Base-by-base conservation (phyloP, 2,329 filamentous ascomycete species). In the Aspergillus ochraceoroseus region DNA sequence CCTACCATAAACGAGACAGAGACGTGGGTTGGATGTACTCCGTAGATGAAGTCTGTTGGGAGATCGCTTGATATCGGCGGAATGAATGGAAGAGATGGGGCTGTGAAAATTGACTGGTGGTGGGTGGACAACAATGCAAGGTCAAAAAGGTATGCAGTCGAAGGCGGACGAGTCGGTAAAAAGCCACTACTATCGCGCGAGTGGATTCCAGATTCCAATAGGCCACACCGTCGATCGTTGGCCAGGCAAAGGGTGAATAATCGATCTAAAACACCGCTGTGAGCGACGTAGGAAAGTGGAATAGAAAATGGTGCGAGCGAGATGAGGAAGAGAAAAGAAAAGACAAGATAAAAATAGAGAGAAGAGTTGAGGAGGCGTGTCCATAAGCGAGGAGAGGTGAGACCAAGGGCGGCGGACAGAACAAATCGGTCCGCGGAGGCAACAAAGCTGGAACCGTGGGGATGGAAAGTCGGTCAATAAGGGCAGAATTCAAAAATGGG, bases 301-400 rank as follows among this genome's bases (percentile, higher is more conserved):
- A 18, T 28, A 15, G 11, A 27, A 14, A 15, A 36, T 34, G 28
- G 14, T 28, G 32, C 31, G 38, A 22, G 27, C 19, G 30, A 19
- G 26, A 37, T 13, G 27, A 38, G 23, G 8, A 42, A 25, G n/a
- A 25, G 8, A 35, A 31, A 43, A 25, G 13, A 33, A 17, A 35
- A 19, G 25, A 20, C 7, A 26, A 23, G 17, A 44, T 7, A 17
- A 32, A 19, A 26, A 13, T 26, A 23, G 13, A 37, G 23, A 35
- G 32, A 36, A 38, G 19, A 25, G 31, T 32, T 39, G 34, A 41
- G 41, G 46, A 48, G 42, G 47, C 39, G 47, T 45, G 45, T 38
- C 46, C 47, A 52, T 52, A 51, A 53, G 50, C 51, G 49, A 53
- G 39, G 27, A 31, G 41, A 35, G 23, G 25, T 28, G 32, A 34